Percentiles rank a stretch among this genome's conserved stretches.
Evolutionary conservation across 306 rosid species (phyloP).

Genomic region (Begonia loranthoides): DNA sequence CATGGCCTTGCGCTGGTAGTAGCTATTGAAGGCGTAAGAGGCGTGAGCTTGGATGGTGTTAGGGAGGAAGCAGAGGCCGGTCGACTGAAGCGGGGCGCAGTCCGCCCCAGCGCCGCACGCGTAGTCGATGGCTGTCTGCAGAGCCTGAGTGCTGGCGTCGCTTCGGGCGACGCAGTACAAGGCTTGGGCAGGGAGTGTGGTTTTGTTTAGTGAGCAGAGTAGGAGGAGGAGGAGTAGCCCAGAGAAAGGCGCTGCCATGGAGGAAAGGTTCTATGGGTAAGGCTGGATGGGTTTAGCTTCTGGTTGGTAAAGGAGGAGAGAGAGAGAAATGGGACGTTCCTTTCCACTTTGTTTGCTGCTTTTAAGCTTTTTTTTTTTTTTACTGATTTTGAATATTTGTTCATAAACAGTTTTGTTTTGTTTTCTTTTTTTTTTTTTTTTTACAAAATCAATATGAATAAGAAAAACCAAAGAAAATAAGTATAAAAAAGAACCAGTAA

Average conservation of each 20-base stretch:
- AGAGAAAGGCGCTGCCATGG: slow-evolving; percentile 8
- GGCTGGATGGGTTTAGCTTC: slow-evolving; percentile 13
- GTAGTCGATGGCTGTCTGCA: slow-evolving; percentile 70
- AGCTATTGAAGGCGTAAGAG: slow-evolving; percentile 86
- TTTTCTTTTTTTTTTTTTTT: too few relatives aligned
- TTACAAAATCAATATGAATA: too few relatives aligned
- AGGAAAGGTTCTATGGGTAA: neutral
- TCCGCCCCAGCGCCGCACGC: slow-evolving; percentile 73
- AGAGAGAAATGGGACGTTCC: slow-evolving; percentile 12
- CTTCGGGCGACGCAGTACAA: slow-evolving; percentile 80
- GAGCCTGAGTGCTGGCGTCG: slow-evolving; percentile 34
- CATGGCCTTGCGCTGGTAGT: slow-evolving; percentile 37
- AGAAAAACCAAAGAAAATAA: too few relatives aligned
- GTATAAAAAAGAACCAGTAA: too few relatives aligned
- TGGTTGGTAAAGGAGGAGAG: slow-evolving; percentile 40
- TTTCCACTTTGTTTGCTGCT: slow-evolving; percentile 15
- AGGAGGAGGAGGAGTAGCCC: neutral
- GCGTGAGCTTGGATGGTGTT: slow-evolving; percentile 89
- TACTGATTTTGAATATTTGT: neutral
- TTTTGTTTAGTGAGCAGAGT: neutral
- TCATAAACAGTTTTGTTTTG: too few relatives aligned
- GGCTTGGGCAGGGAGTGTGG: slow-evolving; percentile 9
- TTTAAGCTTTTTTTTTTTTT: slow-evolving; percentile 11
- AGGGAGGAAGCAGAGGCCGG: slow-evolving; percentile 71
- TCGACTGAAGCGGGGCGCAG: slow-evolving; percentile 41